These are phyloP conservation scores for Diaporthe capsici DNA, from an alignment of 2,329 filamentous ascomycete genomes.

Conservation along the genomic window DNA sequence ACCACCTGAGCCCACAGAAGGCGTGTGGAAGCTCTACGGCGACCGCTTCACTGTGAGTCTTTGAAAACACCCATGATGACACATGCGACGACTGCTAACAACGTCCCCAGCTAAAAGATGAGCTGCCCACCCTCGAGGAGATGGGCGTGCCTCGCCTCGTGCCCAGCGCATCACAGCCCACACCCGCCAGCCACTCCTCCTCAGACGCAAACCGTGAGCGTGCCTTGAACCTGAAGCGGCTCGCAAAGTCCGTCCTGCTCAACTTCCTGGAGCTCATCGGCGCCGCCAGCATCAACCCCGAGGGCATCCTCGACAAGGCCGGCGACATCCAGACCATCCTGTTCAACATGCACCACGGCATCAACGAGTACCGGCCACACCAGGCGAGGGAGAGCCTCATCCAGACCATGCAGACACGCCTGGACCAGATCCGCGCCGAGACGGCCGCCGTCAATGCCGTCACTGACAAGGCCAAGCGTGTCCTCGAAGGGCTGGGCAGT, in stretches of 20 bases:
- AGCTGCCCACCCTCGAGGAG: conserved; percentile 76
- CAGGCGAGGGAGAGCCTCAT: conserved; percentile 92
- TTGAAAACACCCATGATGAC: conserved; percentile 29
- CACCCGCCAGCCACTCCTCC: conserved; percentile 55
- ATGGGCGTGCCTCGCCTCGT: conserved; percentile 78
- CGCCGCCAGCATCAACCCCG: conserved; percentile 75
- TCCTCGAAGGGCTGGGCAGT: conserved; percentile 78
- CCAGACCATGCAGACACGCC: conserved; percentile 86
- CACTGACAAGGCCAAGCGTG: conserved; percentile 79
- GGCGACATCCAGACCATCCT: conserved; percentile 85
- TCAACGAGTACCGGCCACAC: conserved; percentile 95
- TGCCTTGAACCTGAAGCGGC: conserved; percentile 78
- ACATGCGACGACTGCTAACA: neutral
- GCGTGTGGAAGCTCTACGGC: conserved; percentile 83
- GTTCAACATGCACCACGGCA: conserved; percentile 91
- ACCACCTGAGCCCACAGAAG: conserved; percentile 78
- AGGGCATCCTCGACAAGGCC: conserved; percentile 77
- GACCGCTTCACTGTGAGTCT: conserved; percentile 69
- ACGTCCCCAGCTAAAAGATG: conserved; percentile 65
- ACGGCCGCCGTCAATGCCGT: conserved; percentile 77
- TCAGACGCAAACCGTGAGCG: conserved; percentile 73
- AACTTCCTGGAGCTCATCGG: conserved; percentile 91
- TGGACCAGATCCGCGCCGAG: conserved; percentile 80
- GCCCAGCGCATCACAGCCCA: conserved; percentile 33
- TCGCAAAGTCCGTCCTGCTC: conserved; percentile 87